Conservation (phyloP, 2,329 filamentous ascomycete species). For the Epichloe festucae region DNA sequence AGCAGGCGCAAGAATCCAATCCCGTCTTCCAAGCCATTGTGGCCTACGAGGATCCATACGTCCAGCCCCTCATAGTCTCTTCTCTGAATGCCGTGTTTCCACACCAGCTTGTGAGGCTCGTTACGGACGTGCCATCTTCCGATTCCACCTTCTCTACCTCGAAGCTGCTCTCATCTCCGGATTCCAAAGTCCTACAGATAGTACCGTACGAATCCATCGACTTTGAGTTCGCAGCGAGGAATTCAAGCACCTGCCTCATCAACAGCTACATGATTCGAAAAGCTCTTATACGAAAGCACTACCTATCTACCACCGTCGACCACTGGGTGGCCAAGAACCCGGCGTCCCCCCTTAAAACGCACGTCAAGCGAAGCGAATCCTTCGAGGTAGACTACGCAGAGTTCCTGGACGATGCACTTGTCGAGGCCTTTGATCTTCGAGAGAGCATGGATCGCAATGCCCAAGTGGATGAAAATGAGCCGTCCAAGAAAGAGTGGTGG, state of each 20-base stretch:
- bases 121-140: constrained; percentile 28
- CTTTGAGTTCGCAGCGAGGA: constrained; percentile 58
- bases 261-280: constrained; percentile 96
- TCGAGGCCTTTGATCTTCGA: constrained; percentile 78
- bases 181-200: constrained; percentile 57
- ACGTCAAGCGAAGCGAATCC: constrained; percentile 66
- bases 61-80: constrained; percentile 69
- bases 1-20: neutral
- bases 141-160: constrained; percentile 23
- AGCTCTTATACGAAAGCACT: constrained; percentile 92
- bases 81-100: constrained; percentile 56
- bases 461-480: constrained; percentile 10
- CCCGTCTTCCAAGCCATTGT: constrained; percentile 49
- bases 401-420: constrained; percentile 83
- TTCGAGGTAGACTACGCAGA: constrained; percentile 96
- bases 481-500: constrained; percentile 66
- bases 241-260: constrained; percentile 50
- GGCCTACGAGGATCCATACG: constrained; percentile 78
- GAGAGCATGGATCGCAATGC: constrained; percentile 63
- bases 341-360: constrained; percentile 50
- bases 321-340: constrained; percentile 83
- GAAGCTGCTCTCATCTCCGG: constrained; percentile 20
- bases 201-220: constrained; percentile 77
- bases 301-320: constrained; percentile 68
- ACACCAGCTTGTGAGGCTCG: constrained; percentile 36